phyloP scores from a whole-genome alignment of 2,329 filamentous ascomycete species.

The Tympanopsis confertula region DNA sequence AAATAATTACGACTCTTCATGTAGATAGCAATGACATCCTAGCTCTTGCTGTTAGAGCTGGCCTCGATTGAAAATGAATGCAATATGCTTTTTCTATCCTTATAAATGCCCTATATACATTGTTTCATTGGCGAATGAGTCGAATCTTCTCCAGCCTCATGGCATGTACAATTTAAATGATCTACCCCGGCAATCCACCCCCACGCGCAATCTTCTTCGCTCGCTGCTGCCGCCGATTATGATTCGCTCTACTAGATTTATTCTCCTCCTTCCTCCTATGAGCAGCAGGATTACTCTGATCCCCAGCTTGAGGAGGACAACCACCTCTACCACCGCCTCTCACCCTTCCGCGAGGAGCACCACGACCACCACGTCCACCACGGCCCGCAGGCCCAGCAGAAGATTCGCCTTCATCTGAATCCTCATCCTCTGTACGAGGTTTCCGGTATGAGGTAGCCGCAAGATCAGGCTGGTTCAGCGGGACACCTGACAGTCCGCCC shows the following conservation, averaged over 20 bases:
- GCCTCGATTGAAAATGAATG: too few species aligned
- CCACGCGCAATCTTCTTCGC: conserved; percentile 1
- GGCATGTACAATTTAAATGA: too few species aligned
- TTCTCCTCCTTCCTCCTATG: not conserved
- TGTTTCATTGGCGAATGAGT: too few species aligned
- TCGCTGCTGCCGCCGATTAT: not conserved
- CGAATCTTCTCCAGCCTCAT: too few species aligned
- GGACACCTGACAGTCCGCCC: conserved; percentile 40
- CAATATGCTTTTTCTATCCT: too few species aligned
- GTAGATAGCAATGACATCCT: too few species aligned
- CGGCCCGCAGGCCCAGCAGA: conserved; percentile 20
- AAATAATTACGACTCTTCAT: too few species aligned
- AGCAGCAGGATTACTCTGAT: not conserved
- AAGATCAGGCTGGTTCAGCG: conserved; percentile 45
- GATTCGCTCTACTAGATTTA: conserved; percentile 1
- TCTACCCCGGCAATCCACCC: not conserved
- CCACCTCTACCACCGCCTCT: conserved; percentile 22
- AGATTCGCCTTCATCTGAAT: conserved; percentile 35
- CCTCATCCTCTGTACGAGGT: conserved; percentile 40
- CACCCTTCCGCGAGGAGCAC: conserved; percentile 30
- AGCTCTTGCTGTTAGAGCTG: too few species aligned
- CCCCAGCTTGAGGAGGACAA: not conserved
- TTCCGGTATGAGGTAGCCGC: conserved; percentile 49
- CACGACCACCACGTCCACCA: conserved; percentile 30
- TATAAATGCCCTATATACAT: too few species aligned